phyloP scores from a whole-genome alignment of 2,329 filamentous ascomycete genomes.

The Fusarium sp. region DNA sequence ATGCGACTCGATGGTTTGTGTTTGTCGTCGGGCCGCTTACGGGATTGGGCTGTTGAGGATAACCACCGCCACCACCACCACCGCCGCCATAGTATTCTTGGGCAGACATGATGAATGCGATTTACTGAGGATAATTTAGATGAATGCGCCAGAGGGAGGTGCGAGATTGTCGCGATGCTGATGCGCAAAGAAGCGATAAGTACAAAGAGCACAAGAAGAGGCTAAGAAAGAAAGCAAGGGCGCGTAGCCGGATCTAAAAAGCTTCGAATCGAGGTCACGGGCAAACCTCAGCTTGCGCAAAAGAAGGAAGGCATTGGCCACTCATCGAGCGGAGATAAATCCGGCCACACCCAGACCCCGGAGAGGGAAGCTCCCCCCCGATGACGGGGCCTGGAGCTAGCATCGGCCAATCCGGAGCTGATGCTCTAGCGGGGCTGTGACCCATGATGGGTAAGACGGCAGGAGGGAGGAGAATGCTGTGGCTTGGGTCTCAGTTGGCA shows the following conservation, averaged over 20 bases:
- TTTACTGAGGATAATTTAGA: background rate
- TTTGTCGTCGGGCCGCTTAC: slow-evolving; percentile 45
- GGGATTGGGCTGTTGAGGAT: slow-evolving; percentile 55
- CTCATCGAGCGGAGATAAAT: background rate
- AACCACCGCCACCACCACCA: slow-evolving; percentile 42
- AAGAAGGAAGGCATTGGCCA: background rate
- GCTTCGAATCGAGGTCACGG: background rate
- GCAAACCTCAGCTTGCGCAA: background rate
- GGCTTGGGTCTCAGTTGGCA: background rate
- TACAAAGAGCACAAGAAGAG: background rate
- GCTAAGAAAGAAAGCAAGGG: background rate
- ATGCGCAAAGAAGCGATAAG: background rate
- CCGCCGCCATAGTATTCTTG: slow-evolving; percentile 56
- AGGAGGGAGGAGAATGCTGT: slow-evolving; percentile 9
- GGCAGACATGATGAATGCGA: slow-evolving; percentile 50
- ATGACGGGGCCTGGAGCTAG: background rate
- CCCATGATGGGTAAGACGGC: slow-evolving; percentile 26
- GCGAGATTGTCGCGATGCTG: background rate
- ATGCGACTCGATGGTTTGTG: background rate
- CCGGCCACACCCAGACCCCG: background rate
- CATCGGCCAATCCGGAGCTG: slow-evolving; percentile 15
- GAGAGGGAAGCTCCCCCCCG: background rate
- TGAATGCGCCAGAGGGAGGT: background rate
- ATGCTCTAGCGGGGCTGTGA: background rate
- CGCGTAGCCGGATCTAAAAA: background rate